Evolutionary conservation across 192 early-diverging fungal species (phyloP).

Genomic region (Coemansia sp.): DNA sequence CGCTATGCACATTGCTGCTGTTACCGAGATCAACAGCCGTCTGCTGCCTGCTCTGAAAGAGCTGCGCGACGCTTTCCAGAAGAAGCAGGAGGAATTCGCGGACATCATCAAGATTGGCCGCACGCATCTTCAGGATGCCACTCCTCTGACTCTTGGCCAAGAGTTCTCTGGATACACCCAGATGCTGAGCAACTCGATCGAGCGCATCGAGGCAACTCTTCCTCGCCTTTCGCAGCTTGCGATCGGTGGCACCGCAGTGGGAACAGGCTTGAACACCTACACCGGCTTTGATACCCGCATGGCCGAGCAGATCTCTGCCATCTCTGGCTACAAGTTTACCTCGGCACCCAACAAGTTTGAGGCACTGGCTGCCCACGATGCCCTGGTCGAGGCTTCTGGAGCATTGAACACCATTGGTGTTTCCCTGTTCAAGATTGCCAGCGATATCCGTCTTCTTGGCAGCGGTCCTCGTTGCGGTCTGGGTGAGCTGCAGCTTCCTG

Average conservation of each 20-base stretch:
- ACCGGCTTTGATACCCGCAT: conserved; percentile 91
- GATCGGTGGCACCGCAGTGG: conserved; percentile 96
- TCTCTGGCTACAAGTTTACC: conserved; percentile 87
- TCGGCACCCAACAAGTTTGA: conserved; percentile 99
- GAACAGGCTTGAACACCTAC: conserved; percentile 95
- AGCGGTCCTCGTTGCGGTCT: conserved; percentile 98
- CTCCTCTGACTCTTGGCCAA: conserved; percentile 95
- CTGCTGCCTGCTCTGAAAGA: conserved; percentile 84
- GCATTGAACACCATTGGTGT: conserved; percentile 93
- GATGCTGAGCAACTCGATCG: conserved; percentile 86
- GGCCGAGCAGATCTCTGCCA: conserved; percentile 81
- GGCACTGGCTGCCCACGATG: conserved; percentile 97
- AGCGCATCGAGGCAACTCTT: conserved; percentile 79
- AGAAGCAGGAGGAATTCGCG: conserved; percentile 78
- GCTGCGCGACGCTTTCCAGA: conserved; percentile 76
- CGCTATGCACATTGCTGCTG: conserved; percentile 98
- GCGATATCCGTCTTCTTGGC: conserved; percentile 95
- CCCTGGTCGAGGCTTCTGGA: conserved; percentile 94
- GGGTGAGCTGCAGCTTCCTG: conserved; percentile 92
- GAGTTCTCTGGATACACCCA: conserved; percentile 98
- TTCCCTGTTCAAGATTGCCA: conserved; percentile 98
- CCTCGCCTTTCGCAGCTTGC: conserved; percentile 92
- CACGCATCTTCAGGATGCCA: conserved; percentile 98
- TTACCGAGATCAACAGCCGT: conserved; percentile 76
- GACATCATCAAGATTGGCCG: conserved; percentile 99